phyloP scores from a whole-genome alignment of 2,329 filamentous ascomycete genomes.

The Colletotrichum cuscutae region DNA sequence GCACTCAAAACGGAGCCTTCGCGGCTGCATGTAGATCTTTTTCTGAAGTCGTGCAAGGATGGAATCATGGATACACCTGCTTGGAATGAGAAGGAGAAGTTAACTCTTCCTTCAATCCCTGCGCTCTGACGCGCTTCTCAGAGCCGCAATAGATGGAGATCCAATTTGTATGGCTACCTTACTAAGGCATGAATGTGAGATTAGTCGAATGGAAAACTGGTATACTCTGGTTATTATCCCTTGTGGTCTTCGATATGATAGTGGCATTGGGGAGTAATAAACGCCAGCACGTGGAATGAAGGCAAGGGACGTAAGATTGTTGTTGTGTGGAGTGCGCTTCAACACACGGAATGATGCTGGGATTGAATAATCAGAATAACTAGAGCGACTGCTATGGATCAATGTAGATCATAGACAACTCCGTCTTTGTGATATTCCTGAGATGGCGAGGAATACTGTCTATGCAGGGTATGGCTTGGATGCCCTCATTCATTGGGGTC shows the following conservation, averaged over 20 bases:
- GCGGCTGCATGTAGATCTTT: not conserved
- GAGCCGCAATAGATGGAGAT: not conserved
- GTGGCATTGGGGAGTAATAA: not conserved
- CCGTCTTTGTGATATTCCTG: not conserved
- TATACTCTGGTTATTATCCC: not conserved
- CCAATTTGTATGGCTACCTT: not conserved
- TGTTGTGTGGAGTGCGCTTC: not conserved
- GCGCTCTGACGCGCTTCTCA: not conserved
- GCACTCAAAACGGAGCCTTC: not conserved
- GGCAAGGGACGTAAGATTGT: not conserved
- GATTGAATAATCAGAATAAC: not conserved
- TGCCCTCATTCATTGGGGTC: not conserved
- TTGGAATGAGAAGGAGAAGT: not conserved
- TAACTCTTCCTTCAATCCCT: not conserved
- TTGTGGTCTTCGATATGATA: not conserved
- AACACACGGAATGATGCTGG: not conserved
- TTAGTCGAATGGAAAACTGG: not conserved
- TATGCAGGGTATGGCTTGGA: not conserved
- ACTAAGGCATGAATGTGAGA: not conserved
- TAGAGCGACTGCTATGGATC: not conserved
- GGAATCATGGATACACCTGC: not conserved
- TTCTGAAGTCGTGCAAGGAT: not conserved
- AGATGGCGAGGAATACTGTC: not conserved
- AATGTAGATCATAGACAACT: not conserved
- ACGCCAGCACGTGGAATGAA: not conserved